Evolutionary conservation across 2,329 filamentous ascomycete species (phyloP).

Genomic region (Fusarium mexicanum): DNA sequence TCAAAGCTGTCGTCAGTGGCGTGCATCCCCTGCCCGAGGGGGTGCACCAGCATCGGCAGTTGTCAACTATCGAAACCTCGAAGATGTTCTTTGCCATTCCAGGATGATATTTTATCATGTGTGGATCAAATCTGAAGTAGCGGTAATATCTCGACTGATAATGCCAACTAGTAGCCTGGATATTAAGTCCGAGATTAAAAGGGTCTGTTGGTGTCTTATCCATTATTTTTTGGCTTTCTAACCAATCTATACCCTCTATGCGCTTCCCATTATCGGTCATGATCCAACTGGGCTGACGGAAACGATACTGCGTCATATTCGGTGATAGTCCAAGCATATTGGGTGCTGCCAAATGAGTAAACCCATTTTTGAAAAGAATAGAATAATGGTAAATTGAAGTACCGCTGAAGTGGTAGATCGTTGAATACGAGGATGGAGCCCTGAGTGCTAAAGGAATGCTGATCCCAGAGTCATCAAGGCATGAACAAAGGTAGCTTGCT

Average conservation of each 20-base stretch:
- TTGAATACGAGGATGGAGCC: not conserved
- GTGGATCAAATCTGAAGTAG: no score
- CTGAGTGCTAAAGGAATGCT: accelerated
- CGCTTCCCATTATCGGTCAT: accelerated
- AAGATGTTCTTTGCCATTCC: no score
- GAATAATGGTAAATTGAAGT: not conserved
- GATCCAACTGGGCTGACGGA: accelerated
- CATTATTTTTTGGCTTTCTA: not conserved
- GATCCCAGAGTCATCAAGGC: not conserved
- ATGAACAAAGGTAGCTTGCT: not conserved
- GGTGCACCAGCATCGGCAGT: not conserved
- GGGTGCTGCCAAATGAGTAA: accelerated
- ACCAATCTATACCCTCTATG: accelerated
- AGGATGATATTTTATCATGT: no score
- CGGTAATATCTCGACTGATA: no score
- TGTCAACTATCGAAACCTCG: accelerated
- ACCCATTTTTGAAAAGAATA: not conserved
- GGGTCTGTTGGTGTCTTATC: not conserved
- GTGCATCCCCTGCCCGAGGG: accelerated
- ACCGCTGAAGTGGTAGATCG: accelerated
- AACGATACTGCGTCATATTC: accelerated
- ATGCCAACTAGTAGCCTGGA: not conserved
- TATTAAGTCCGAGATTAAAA: not conserved
- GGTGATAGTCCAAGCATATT: not conserved
- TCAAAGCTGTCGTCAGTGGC: not conserved